Base-by-base conservation (phyloP, 305 asterid genomes). In the Fraxinus baroniana region DNA sequence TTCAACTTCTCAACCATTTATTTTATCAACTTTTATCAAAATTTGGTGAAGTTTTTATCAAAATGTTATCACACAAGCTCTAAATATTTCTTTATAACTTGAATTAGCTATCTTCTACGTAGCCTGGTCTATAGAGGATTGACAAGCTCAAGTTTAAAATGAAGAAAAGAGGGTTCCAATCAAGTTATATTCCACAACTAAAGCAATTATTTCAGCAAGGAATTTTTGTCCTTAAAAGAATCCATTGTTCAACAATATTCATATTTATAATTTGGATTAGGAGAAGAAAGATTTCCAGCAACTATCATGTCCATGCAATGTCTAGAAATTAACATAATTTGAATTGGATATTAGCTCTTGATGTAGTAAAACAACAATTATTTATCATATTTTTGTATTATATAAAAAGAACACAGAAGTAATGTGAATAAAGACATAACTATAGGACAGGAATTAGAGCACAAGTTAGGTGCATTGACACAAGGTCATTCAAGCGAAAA, bases 221-320 rank as follows among this genome's bases (percentile, higher is more conserved):
- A 24, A 64, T 64, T 64, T 64, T 64, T 64, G 30, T 64, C 73
- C 35, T 64, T 10, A 32, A 7, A 22, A 7, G 57, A 70, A 71
- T 20, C 26, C 26, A 32, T 5, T 66, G 72, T 83, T 82, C 87
- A 85, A 85, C 79, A 81, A 36, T 75, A 30, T 4, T 35, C 37
- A 39, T 39, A 39, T 39, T 39, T 39, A 39, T 39, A 39, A 39
- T 39, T 39, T 39, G 46, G 46, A 39, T 7, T 39, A 7, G 46
- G 46, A 39, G 10, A 39, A 39, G 46, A 39, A 1, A 39, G 46
- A 39, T 7, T 39, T 39, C 46, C 46, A 8, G 13, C 46, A 39
- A 39, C 13, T 39, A 39, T 1, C 46, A 39, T 8, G 46, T 39
- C 12, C 46, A 7, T 39, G 46, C 46, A 39, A 39, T 12, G 46